These are phyloP conservation scores for Flueggea neowawraea DNA, from an alignment of 441 rosid genomes.

Conservation along the genomic window DNA sequence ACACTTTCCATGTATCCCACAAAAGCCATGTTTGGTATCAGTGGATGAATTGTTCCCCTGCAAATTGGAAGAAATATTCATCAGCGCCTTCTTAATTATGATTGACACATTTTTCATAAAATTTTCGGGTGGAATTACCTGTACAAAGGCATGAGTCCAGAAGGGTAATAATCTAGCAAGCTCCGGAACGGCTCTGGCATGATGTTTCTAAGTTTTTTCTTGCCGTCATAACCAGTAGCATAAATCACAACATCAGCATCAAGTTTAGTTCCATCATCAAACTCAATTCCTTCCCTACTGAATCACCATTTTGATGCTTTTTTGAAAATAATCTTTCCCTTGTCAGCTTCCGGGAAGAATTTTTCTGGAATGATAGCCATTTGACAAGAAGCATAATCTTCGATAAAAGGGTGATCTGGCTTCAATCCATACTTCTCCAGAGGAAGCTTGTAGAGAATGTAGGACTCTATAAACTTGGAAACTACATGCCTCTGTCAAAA, in stretches of 20 bases:
- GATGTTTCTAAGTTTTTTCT: conserved; percentile 65
- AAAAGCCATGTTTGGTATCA: conserved; percentile 91
- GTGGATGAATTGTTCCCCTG: conserved; percentile 89
- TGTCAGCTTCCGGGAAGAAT: conserved; percentile 80
- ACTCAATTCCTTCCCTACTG: conserved; percentile 56
- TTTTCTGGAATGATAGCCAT: conserved; percentile 81
- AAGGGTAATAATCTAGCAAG: conserved; percentile 46
- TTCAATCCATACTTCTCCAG: conserved; percentile 68
- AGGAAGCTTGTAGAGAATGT: conserved; percentile 70
- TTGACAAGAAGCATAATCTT: conserved; percentile 89
- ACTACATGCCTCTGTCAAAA: conserved; percentile 53
- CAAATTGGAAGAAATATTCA: background rate
- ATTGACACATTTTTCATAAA: background rate
- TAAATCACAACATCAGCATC: conserved; percentile 84
- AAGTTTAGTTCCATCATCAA: conserved; percentile 56
- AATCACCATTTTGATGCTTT: conserved; percentile 75
- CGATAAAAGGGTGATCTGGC: conserved; percentile 82
- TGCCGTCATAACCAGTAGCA: conserved; percentile 87
- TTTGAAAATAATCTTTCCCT: conserved; percentile 73
- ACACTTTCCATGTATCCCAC: conserved; percentile 78
- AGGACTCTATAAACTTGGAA: conserved; percentile 86
- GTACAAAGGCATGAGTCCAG: conserved; percentile 71
- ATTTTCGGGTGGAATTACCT: conserved; percentile 32
- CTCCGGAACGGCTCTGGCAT: conserved; percentile 73
- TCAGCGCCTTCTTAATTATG: too few species aligned